Conservation (phyloP, 208 protist species). For the Leishmania turanica region DNA sequence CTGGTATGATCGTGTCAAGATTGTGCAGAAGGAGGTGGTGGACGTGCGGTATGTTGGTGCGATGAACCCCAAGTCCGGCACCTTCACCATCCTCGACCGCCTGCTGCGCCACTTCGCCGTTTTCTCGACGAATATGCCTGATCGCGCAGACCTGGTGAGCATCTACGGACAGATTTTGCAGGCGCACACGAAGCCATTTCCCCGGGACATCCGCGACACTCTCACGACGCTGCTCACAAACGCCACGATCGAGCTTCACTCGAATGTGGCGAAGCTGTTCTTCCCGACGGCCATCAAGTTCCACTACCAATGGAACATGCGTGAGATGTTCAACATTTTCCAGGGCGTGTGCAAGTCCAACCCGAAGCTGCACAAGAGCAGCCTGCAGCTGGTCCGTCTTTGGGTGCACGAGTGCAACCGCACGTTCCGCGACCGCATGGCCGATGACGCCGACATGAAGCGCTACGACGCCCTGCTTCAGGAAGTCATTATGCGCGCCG, state of each 20-base stretch:
- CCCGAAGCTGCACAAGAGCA: slow-evolving; percentile 85
- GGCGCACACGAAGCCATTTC: slow-evolving; percentile 90
- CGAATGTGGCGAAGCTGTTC: slow-evolving; percentile 92
- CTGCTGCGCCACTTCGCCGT: slow-evolving; percentile 97
- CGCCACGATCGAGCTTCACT: slow-evolving; percentile 93
- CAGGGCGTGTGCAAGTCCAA: slow-evolving; percentile 93
- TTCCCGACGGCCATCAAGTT: slow-evolving; percentile 99
- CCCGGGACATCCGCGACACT: slow-evolving; percentile 86
- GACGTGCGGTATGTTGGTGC: slow-evolving; percentile 96
- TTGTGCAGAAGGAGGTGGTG: slow-evolving; percentile 95
- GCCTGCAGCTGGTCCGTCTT: slow-evolving; percentile 89
- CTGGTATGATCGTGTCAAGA: slow-evolving; percentile 98
- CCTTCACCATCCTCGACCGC: slow-evolving; percentile 97
- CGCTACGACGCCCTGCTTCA: slow-evolving; percentile 90
- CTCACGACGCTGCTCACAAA: slow-evolving; percentile 90
- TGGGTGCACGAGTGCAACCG: slow-evolving; percentile 97
- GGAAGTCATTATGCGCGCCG: slow-evolving; percentile 83
- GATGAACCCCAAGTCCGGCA: slow-evolving; percentile 99
- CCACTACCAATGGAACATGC: slow-evolving; percentile 99
- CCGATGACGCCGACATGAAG: slow-evolving; percentile 88
- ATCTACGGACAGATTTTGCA: slow-evolving; percentile 97
- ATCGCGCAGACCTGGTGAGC: slow-evolving; percentile 84
- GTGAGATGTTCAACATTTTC: slow-evolving; percentile 98
- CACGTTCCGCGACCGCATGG: slow-evolving; percentile 97
- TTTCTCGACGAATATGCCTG: slow-evolving; percentile 96